phyloP scores from a whole-genome alignment of 2,329 filamentous ascomycete species.

The Orbilia quercus region DNA sequence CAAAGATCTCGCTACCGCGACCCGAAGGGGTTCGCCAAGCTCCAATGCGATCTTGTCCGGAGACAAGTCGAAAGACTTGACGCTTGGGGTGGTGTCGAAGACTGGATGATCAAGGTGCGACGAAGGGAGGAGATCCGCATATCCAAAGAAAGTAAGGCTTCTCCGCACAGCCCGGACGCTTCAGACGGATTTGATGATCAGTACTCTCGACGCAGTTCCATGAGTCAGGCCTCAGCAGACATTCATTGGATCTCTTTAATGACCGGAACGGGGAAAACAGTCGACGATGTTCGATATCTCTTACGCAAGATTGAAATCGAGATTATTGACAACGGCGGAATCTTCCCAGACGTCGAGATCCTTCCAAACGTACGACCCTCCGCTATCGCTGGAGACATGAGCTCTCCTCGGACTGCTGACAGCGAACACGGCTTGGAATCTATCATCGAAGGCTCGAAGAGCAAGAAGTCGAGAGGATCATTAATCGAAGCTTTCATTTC shows the following conservation, averaged over 20 bases:
- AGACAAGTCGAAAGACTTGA: constrained; percentile 73
- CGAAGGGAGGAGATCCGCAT: constrained; percentile 74
- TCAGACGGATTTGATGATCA: constrained; percentile 46
- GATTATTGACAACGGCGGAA: constrained; percentile 60
- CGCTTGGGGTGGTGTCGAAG: constrained; percentile 71
- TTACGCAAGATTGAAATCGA: constrained; percentile 62
- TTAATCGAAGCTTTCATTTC: constrained; percentile 52
- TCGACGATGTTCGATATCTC: constrained; percentile 62
- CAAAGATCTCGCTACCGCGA: constrained; percentile 79
- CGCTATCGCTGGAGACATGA: constrained; percentile 42
- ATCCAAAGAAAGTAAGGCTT: constrained; percentile 63
- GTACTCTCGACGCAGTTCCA: constrained; percentile 33
- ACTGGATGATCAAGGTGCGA: constrained; percentile 73
- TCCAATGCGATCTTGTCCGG: constrained; percentile 74
- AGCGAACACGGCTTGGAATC: constrained; percentile 28
- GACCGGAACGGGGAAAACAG: constrained; percentile 62
- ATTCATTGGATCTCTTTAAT: constrained; percentile 50
- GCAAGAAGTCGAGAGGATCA: constrained; percentile 47
- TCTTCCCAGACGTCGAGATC: constrained; percentile 64
- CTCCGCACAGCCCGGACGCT: constrained; percentile 59
- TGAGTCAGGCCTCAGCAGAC: constrained; percentile 33
- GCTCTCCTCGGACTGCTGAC: constrained; percentile 17
- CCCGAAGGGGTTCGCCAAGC: constrained; percentile 70
- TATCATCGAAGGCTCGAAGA: constrained; percentile 31
- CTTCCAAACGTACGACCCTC: constrained; percentile 61